Percentiles rank a stretch among this genome's conserved stretches.
These are phyloP conservation scores for Cantharellus cinnabarinus DNA, from an alignment of 768 basidiomycete species.

Conservation along the genomic window DNA sequence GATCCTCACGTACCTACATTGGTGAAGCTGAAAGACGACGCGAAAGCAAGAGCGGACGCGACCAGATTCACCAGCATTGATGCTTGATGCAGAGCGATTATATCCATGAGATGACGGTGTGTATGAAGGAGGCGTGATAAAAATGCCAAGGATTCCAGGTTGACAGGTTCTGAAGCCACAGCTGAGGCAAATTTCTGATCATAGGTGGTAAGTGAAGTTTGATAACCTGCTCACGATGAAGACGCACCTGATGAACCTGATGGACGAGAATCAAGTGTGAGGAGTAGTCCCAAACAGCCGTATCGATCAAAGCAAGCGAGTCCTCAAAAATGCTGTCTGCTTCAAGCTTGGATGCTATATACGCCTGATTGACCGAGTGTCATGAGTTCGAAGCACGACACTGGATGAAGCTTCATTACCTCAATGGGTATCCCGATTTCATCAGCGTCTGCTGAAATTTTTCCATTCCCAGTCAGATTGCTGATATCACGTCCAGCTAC, in stretches of 20 bases:
- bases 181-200: too few relatives aligned
- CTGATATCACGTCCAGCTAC: neutral
- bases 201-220: too few relatives aligned
- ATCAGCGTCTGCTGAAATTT: neutral
- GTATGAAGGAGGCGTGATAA: neutral
- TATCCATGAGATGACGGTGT: conserved; percentile 2
- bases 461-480: neutral
- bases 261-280: neutral
- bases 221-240: too few relatives aligned
- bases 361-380: neutral
- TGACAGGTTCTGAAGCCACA: too few relatives aligned
- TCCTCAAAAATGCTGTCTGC: neutral
- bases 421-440: neutral
- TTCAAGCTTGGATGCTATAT: neutral
- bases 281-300: neutral
- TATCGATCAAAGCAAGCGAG: conserved; percentile 1
- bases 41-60: neutral
- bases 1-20: neutral
- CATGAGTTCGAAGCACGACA: too few relatives aligned
- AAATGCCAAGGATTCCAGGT: neutral
- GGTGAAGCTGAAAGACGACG: conserved; percentile 2
- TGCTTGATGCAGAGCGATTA: conserved; percentile 5
- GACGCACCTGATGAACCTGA: too few relatives aligned
- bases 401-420: neutral
- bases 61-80: conserved; percentile 1